Evolutionary conservation across 2,329 filamentous ascomycete genomes (phyloP).

Genomic region (Exserohilum rostratum): DNA sequence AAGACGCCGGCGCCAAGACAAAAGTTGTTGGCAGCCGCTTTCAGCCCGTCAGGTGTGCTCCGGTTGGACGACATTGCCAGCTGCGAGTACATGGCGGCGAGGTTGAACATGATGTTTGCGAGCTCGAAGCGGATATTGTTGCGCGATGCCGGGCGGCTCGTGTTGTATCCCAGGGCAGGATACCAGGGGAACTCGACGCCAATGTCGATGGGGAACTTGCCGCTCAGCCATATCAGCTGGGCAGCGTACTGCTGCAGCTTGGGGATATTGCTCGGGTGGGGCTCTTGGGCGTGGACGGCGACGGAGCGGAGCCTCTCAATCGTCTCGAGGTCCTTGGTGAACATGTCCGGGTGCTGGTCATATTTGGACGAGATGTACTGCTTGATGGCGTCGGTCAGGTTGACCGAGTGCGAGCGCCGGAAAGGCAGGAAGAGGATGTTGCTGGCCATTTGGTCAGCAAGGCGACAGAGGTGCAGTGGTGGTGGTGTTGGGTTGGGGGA

Average conservation of each 20-base stretch:
- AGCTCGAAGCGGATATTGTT: slow-evolving; percentile 81
- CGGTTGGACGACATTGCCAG: slow-evolving; percentile 82
- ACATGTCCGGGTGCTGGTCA: slow-evolving; percentile 98
- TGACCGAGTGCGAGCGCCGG: slow-evolving; percentile 79
- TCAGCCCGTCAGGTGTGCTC: slow-evolving; percentile 79
- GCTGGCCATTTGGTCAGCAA: slow-evolving; percentile 33
- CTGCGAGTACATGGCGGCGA: slow-evolving; percentile 91
- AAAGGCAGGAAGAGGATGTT: slow-evolving; percentile 84
- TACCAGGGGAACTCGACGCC: slow-evolving; percentile 98
- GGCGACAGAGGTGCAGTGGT: not conserved
- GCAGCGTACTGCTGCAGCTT: slow-evolving; percentile 92
- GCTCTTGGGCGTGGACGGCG: slow-evolving; percentile 86
- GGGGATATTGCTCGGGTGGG: slow-evolving; percentile 82
- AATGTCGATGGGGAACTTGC: slow-evolving; percentile 96
- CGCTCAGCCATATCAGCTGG: slow-evolving; percentile 89
- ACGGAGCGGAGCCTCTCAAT: slow-evolving; percentile 84
- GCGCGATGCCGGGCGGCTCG: slow-evolving; percentile 70
- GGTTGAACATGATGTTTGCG: slow-evolving; percentile 90
- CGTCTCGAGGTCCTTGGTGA: slow-evolving; percentile 82
- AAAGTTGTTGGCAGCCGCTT: slow-evolving; percentile 87
- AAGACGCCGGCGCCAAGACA: slow-evolving; percentile 86
- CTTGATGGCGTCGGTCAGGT: slow-evolving; percentile 81
- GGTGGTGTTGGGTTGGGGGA: not conserved
- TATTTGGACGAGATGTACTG: slow-evolving; percentile 98
- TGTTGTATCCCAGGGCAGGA: slow-evolving; percentile 88